Conservation (phyloP, 768 basidiomycete species). For the Boletus subcaerulescens region DNA sequence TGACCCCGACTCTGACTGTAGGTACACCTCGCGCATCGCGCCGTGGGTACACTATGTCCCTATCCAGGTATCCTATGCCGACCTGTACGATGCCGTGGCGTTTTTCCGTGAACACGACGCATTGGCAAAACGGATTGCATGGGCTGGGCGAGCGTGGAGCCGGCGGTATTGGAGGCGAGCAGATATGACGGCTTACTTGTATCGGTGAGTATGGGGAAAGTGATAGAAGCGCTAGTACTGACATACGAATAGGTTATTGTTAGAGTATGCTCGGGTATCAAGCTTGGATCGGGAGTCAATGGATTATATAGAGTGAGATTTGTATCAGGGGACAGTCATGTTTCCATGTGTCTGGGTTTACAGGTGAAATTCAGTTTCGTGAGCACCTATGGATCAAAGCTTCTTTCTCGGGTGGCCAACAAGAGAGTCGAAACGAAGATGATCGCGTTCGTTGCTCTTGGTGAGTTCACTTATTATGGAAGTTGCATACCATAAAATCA, state of each 20-base stretch:
- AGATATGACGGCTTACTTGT: constrained; percentile 58
- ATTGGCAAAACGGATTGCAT: constrained; percentile 54
- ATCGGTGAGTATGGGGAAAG: constrained; percentile 38
- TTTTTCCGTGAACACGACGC: constrained; percentile 75
- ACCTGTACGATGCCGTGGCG: constrained; percentile 65
- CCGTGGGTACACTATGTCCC: constrained; percentile 80
- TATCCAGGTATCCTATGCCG: constrained; percentile 59
- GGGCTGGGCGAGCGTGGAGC: constrained; percentile 57
- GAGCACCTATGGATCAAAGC: too few species aligned
- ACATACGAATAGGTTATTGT: constrained; percentile 37
- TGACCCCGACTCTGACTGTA: constrained; percentile 13
- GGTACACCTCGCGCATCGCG: constrained; percentile 54
- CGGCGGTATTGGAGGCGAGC: constrained; percentile 55
- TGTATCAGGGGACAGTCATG: too few species aligned
- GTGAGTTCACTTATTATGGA: too few species aligned
- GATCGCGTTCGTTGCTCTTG: too few species aligned
- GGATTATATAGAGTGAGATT: constrained; percentile 27
- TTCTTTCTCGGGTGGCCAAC: too few species aligned
- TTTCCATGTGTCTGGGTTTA: too few species aligned
- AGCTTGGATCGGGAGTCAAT: constrained; percentile 44
- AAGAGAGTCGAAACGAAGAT: too few species aligned
- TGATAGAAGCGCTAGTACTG: neutral
- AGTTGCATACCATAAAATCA: too few species aligned
- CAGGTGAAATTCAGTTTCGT: too few species aligned
- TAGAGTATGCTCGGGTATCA: constrained; percentile 57